These are phyloP conservation scores for Dianthus caryophyllus DNA, from an alignment of 148 eudicot genomes.

Conservation along the genomic window DNA sequence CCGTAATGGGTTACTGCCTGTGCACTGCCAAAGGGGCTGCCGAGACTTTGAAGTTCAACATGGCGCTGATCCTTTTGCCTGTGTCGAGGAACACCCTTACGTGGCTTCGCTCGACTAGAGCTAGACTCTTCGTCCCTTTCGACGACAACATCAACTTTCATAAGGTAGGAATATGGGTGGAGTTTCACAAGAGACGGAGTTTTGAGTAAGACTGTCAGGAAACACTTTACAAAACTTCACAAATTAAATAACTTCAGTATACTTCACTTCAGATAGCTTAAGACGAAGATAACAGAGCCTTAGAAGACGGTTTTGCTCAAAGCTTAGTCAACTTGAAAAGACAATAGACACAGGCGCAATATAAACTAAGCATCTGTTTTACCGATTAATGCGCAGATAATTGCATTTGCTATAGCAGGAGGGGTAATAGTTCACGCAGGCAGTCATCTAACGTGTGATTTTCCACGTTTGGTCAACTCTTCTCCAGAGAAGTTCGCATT, in stretches of 20 bases:
- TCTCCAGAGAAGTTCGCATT: slow-evolving; percentile 60
- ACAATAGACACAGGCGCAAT: not conserved
- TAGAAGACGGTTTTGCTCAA: not conserved
- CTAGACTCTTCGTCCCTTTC: slow-evolving; percentile 61
- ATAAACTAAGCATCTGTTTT: not conserved
- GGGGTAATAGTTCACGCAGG: slow-evolving; percentile 76
- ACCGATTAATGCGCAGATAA: slow-evolving; percentile 39
- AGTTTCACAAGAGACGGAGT: not conserved
- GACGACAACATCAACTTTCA: slow-evolving; percentile 92
- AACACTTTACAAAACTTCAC: too few species aligned
- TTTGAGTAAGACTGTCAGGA: not conserved
- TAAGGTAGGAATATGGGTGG: slow-evolving; percentile 60
- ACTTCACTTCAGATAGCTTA: too few species aligned
- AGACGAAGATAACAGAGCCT: too few species aligned
- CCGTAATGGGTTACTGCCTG: slow-evolving; percentile 86
- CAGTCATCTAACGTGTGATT: slow-evolving; percentile 74
- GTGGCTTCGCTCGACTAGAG: slow-evolving; percentile 70
- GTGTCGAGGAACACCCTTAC: slow-evolving; percentile 82
- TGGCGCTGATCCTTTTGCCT: slow-evolving; percentile 86
- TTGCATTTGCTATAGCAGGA: slow-evolving; percentile 65
- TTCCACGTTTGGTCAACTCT: slow-evolving; percentile 59
- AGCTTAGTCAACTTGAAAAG: not conserved
- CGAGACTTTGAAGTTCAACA: slow-evolving; percentile 86
- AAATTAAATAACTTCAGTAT: too few species aligned
- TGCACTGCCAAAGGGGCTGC: slow-evolving; percentile 97